A percentile compares a stretch with the other conserved stretches of the same genome.
phyloP scores from a whole-genome alignment of 129 eudicot genomes.

The Helichrysum umbraculigerum region DNA sequence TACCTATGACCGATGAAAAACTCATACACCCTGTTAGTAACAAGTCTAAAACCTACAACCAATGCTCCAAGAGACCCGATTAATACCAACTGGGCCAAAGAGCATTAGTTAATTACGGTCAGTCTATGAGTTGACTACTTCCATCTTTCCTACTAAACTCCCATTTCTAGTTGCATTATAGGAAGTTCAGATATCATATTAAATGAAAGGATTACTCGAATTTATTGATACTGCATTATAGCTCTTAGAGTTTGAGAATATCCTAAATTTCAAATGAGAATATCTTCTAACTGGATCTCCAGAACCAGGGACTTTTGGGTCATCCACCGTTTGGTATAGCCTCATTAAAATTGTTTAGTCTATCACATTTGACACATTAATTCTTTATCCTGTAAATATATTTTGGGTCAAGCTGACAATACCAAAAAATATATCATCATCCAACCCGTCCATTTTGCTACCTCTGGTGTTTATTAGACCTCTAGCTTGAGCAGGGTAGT shows the following conservation, averaged over 20 bases:
- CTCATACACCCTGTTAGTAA: constrained; percentile 29
- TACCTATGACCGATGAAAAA: not conserved
- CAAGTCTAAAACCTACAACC: not conserved
- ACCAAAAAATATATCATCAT: not conserved
- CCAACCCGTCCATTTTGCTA: not conserved
- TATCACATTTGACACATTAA: not conserved
- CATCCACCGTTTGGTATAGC: not conserved
- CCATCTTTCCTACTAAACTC: constrained; percentile 2
- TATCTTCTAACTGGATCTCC: not conserved
- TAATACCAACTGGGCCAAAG: not conserved
- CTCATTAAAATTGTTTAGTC: not conserved
- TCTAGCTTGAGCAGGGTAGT: not conserved
- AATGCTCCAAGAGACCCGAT: not conserved
- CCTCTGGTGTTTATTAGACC: not conserved
- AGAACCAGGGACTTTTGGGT: not conserved
- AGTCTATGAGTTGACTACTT: constrained; percentile 9
- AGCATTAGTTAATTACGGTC: constrained; percentile 6
- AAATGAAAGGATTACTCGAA: not conserved
- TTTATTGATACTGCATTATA: not conserved
- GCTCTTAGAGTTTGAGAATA: not conserved
- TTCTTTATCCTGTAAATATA: too few relatives aligned
- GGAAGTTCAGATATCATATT: not conserved
- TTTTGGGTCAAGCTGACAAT: not conserved
- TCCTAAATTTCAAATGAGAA: not conserved
- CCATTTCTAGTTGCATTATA: constrained; percentile 3